Conservation (phyloP, 2,329 filamentous ascomycete genomes). For the Fusarium annulatum region DNA sequence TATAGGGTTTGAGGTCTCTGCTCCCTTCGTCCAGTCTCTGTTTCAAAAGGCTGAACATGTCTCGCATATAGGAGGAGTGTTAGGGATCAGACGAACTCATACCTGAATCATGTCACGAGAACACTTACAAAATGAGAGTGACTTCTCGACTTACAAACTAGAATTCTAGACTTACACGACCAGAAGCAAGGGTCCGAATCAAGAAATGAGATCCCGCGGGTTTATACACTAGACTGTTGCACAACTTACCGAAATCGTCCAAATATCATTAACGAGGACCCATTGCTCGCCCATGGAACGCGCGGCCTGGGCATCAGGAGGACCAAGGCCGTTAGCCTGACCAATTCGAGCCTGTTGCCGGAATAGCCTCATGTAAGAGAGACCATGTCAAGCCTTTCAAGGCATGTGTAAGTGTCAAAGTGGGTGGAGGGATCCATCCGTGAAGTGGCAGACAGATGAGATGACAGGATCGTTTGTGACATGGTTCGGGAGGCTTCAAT, state of each 20-base stretch:
- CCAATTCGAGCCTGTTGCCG: conserved; percentile 1
- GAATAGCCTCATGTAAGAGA: conserved; percentile 13
- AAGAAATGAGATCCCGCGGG: neutral
- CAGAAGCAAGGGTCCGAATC: neutral
- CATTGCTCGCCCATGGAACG: conserved; percentile 31
- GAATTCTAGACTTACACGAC: conserved; percentile 1
- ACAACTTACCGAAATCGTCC: conserved; percentile 24
- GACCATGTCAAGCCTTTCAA: neutral
- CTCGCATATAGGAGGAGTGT: conserved; percentile 11
- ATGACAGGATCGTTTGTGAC: neutral
- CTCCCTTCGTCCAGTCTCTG: neutral
- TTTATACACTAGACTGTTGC: conserved; percentile 17
- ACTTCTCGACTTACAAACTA: neutral
- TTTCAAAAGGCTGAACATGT: conserved; percentile 22
- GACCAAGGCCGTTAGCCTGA: neutral
- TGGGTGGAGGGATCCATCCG: conserved; percentile 4
- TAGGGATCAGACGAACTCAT: conserved; percentile 13
- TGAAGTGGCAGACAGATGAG: conserved; percentile 13
- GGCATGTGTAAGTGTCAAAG: neutral
- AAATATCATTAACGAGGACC: conserved; percentile 15
- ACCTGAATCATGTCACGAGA: neutral
- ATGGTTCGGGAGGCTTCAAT: neutral
- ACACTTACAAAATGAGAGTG: neutral
- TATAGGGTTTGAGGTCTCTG: neutral
- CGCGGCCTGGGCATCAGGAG: conserved; percentile 32